Conservation (phyloP, 2,329 filamentous ascomycete species). For the Beauveria pseudobassiana region DNA sequence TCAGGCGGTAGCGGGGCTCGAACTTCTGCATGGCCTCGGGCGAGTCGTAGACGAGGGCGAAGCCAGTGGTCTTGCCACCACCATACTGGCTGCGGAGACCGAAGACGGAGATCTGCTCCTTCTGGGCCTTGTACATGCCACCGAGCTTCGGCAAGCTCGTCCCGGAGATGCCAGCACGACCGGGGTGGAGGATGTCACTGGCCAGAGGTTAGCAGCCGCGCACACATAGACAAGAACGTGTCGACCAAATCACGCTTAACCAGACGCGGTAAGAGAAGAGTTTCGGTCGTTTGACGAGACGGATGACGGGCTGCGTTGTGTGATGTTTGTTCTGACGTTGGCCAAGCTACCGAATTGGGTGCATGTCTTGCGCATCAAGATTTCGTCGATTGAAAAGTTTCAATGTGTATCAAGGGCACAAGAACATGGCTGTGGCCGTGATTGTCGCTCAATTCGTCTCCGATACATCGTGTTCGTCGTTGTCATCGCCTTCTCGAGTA, state of each 20-base stretch:
- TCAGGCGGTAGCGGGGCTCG: conserved; percentile 94
- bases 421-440: background rate
- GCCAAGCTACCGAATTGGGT: background rate
- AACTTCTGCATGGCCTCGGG: conserved; percentile 99
- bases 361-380: background rate
- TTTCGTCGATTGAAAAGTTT: background rate
- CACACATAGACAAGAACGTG: background rate
- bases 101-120: conserved; percentile 97
- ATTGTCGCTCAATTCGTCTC: background rate
- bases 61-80: conserved; percentile 99
- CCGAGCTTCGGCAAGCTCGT: conserved; percentile 96
- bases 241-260: too few relatives aligned
- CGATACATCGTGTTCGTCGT: background rate
- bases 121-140: conserved; percentile 94
- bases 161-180: conserved; percentile 97
- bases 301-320: background rate
- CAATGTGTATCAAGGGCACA: background rate
- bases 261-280: background rate
- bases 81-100: conserved; percentile 97
- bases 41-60: conserved; percentile 98
- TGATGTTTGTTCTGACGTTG: background rate
- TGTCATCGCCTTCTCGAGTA: background rate
- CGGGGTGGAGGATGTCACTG: conserved; percentile 99
- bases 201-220: conserved; percentile 2
- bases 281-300: background rate